Base-by-base conservation (phyloP, 257 asterid species). In the Solanum appendiculatum region DNA sequence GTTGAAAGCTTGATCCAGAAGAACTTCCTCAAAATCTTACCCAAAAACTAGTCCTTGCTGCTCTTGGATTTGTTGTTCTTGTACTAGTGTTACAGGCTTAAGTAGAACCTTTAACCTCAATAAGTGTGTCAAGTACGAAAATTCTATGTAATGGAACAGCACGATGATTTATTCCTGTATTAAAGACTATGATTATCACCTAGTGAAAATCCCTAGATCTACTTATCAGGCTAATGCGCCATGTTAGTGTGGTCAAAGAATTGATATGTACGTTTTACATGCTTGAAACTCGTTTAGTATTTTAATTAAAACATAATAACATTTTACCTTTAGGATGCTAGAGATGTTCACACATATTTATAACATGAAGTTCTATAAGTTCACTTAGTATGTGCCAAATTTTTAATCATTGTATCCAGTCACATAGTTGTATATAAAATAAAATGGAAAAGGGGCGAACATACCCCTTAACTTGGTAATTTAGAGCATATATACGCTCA, bases 1-100 rank as follows among this genome's bases (percentile, higher is more conserved):
- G 88, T 87, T 51, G 90, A 89, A 73, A 90, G 91, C 85, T 88
- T 93, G 31, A 82, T 34, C 77, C 85, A 90, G 56, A 91, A 87
- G 69, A 84, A 81, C 2, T 87, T 92, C 39, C 68, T 58, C 14
- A n/a, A 9, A 60, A 10, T 60, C 68, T 60, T 54, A 54, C 63
- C 63, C 63, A n/a, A 20, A 54, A 9, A 9, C 68, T 9, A 60
- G 68, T 1, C 68, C 69, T n/a, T 60, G 3, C 69, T 27, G 73
- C 20, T 68, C 9, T 27, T 16, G 77, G 6, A 16, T 3, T 15
- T 15, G 16, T 18, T 36, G 6, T 3, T 9, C 10, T 34, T 13
- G 4, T 23, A 66, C 2, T 36, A 11, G 20, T 36, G 18, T 21
- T 44, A 2, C n/a, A 4, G 29, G 68, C 31, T 9, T 23, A 4